Evolutionary conservation across 2,329 filamentous ascomycete species (phyloP).

Genomic region (Coniella lustricola): DNA sequence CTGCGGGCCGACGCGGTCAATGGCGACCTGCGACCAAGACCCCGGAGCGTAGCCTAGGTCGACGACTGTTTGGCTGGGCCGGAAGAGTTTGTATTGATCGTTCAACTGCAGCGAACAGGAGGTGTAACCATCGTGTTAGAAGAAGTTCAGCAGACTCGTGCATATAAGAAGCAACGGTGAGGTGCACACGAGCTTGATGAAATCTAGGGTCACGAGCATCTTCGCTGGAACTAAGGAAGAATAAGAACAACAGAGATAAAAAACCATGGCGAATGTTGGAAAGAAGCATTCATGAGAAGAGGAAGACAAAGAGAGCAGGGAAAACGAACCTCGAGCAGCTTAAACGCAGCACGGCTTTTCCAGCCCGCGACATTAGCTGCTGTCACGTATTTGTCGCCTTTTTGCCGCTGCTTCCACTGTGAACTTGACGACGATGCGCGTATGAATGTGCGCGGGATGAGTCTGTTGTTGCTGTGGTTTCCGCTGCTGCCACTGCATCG

Average conservation of each 20-base stretch:
- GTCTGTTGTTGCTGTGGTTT: not conserved
- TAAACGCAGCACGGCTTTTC: constrained; percentile 89
- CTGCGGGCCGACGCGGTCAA: constrained; percentile 66
- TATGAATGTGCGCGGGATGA: not conserved
- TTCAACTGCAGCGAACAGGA: too few relatives aligned
- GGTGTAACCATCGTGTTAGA: too few relatives aligned
- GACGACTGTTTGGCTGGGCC: constrained; percentile 73
- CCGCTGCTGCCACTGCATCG: not conserved
- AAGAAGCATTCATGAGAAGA: not conserved
- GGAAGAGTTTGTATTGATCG: constrained; percentile 78
- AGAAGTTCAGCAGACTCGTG: too few relatives aligned
- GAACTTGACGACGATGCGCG: constrained; percentile 35
- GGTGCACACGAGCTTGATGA: too few relatives aligned
- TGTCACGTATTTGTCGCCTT: constrained; percentile 62
- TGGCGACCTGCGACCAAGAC: constrained; percentile 72
- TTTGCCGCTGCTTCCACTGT: constrained; percentile 77
- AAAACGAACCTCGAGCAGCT: constrained; percentile 71
- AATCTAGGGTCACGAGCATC: too few relatives aligned
- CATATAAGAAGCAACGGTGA: constrained; percentile 47
- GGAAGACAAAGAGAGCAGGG: not conserved
- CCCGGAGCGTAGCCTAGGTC: constrained; percentile 81
- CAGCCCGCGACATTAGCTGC: constrained; percentile 72
- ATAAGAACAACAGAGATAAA: not conserved
- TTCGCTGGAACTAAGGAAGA: too few relatives aligned
- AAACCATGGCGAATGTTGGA: too few relatives aligned